Base-by-base conservation (phyloP, 2,329 filamentous ascomycete genomes). In the Penicillium sp. region DNA sequence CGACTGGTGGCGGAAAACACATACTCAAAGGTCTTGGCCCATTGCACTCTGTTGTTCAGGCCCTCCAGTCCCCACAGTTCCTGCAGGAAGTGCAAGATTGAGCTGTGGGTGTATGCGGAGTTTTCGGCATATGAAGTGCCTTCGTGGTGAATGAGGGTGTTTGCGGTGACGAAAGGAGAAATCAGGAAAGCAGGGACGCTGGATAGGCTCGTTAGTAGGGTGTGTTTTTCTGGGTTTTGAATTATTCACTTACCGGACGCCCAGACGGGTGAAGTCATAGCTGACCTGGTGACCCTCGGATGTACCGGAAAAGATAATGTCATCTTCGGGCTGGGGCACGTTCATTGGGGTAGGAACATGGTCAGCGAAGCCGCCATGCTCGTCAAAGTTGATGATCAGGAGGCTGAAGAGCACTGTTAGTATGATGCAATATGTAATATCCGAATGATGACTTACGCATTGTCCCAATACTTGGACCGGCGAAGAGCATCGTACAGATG, bases 401-500 rank as follows among this genome's bases (percentile, higher is more conserved):
- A 77, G 61, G 15, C 71, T 75, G 15, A 7, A 17, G 20, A 14
- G 11, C n/a, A 54, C 11, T 2, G 3, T 52, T 17, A 52, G 49
- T 22, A 8, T 38, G 3, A 11, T 4, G 3, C 5, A 12, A 7
- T 17, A 11, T n/a, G 4, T 17, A 6, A 38, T n/a, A 17, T 2
- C 17, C 11, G 42, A 37, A 22, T 17, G 35, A 7, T 20, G 11
- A 60, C 67, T 60, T 54, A 70, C 71, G 67, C 67, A 51, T 73
- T 71, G 54, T 78, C 71, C 75, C 76, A 78, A 65, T 78, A 76
- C 53, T 72, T 60, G 6, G 73, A 76, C n/a, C 67, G 63, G 43
- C 76, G 74, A n/a, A 78, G 61, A n/a, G 74, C 72, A 59, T 78
- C 76, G 63, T 78, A 78, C n/a, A 78, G 51, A 57, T 77, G 73